These are phyloP conservation scores for Chalara sp. DNA, from an alignment of 2,329 filamentous ascomycete genomes.

Conservation along the genomic window DNA sequence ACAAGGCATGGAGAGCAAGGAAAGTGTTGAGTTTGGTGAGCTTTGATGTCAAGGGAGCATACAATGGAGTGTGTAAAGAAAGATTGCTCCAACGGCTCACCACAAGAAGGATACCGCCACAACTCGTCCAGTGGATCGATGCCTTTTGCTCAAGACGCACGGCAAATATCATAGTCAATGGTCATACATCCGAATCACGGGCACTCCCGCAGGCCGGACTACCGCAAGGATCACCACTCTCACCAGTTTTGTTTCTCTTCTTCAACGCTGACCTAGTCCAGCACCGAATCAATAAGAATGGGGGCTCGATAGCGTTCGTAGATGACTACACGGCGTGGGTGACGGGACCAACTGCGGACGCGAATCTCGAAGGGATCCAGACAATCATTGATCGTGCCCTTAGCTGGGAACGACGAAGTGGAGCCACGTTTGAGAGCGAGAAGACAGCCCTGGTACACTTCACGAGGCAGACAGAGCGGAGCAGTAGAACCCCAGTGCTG, in stretches of 20 bases:
- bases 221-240: slow-evolving; percentile 29
- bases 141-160: no score
- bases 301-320: no score
- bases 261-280: slow-evolving; percentile 18
- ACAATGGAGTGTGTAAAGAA: no score
- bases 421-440: slow-evolving; percentile 20
- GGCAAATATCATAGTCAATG: no score
- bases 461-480: slow-evolving; percentile 2
- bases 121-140: no score
- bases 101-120: no score
- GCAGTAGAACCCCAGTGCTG: slow-evolving; percentile 2
- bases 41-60: no score
- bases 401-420: slow-evolving; percentile 20
- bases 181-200: no score
- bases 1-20: no score
- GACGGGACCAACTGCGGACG: slow-evolving; percentile 13
- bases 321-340: slow-evolving; percentile 20
- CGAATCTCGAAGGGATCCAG: slow-evolving; percentile 19
- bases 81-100: no score
- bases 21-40: no score
- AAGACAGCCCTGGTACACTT: slow-evolving; percentile 21
- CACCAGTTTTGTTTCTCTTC: slow-evolving; percentile 30
- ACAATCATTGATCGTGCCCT: slow-evolving; percentile 18
- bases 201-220: no score
- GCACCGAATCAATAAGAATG: slow-evolving; percentile 22